phyloP scores from a whole-genome alignment of 2,329 filamentous ascomycete species.

The Pestalotiopsis sp. region DNA sequence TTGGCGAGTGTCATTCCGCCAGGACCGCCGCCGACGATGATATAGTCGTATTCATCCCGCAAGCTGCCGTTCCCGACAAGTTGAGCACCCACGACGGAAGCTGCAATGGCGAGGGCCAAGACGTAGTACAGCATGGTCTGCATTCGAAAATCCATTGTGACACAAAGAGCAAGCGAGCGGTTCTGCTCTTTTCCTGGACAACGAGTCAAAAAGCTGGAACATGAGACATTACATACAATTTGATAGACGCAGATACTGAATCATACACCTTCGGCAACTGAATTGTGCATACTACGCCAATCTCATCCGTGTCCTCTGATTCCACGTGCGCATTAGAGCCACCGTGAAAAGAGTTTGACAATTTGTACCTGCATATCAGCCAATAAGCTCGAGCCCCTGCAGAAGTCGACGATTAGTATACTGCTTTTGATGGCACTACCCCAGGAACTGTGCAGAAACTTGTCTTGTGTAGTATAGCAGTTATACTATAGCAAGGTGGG shows the following conservation, averaged over 20 bases:
- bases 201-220: not conserved
- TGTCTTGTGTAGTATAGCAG: not conserved
- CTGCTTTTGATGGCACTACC: not conserved
- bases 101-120: not conserved
- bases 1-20: not conserved
- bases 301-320: not conserved
- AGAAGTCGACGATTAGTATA: not conserved
- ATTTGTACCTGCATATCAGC: not conserved
- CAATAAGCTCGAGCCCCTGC: not conserved
- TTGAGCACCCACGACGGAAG: not conserved
- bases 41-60: constrained; percentile 44
- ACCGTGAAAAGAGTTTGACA: not conserved
- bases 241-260: not conserved
- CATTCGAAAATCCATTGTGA: not conserved
- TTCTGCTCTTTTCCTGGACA: not conserved
- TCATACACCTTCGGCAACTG: not conserved
- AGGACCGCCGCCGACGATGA: constrained; percentile 1
- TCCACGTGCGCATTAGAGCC: not conserved
- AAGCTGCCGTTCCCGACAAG: not conserved
- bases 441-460: not conserved
- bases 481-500: not conserved
- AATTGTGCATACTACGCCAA: not conserved
- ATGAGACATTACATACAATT: not conserved
- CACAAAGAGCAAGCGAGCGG: not conserved
- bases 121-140: not conserved